phyloP scores from a whole-genome alignment of 2,329 filamentous ascomycete genomes.

The Talaromyces sp. region DNA sequence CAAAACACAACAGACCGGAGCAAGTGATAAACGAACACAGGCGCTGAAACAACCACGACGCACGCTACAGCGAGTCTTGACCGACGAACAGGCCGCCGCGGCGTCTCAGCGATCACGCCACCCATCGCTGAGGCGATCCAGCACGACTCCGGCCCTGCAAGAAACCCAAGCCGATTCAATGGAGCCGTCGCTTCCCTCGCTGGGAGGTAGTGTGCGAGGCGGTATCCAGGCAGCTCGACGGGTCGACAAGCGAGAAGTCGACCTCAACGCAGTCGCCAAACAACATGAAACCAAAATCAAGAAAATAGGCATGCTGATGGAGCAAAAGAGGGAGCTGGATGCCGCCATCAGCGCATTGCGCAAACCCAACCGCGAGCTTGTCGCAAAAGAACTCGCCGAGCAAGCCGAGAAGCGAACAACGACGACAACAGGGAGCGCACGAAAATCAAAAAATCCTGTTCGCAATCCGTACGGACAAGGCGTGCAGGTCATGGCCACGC shows the following conservation, averaged over 20 bases:
- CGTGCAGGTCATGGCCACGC: conserved; percentile 46
- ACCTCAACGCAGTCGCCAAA: conserved; percentile 40
- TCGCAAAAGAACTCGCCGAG: conserved; percentile 40
- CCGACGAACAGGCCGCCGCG: conserved; percentile 34
- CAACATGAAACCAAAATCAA: conserved; percentile 41
- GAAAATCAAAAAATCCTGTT: conserved; percentile 36
- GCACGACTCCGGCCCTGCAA: conserved; percentile 35
- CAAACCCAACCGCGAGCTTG: conserved; percentile 43
- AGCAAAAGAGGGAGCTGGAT: conserved; percentile 44
- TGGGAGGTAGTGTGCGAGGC: conserved; percentile 32
- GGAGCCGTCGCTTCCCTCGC: conserved; percentile 32
- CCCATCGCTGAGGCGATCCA: conserved; percentile 37
- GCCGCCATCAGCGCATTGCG: conserved; percentile 42
- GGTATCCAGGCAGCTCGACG: conserved; percentile 41
- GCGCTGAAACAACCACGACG: conserved; percentile 23
- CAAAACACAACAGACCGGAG: conserved; percentile 24
- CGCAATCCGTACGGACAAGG: conserved; percentile 36
- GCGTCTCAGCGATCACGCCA: conserved; percentile 23
- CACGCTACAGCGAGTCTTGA: conserved; percentile 41
- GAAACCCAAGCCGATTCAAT: conserved; percentile 35
- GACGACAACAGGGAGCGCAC: conserved; percentile 18
- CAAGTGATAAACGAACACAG: conserved; percentile 22
- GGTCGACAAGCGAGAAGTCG: conserved; percentile 44
- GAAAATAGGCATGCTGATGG: conserved; percentile 39
- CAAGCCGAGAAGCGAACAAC: conserved; percentile 32